Conservation (phyloP, 768 basidiomycete species). For the Mrakia blollopis region DNA sequence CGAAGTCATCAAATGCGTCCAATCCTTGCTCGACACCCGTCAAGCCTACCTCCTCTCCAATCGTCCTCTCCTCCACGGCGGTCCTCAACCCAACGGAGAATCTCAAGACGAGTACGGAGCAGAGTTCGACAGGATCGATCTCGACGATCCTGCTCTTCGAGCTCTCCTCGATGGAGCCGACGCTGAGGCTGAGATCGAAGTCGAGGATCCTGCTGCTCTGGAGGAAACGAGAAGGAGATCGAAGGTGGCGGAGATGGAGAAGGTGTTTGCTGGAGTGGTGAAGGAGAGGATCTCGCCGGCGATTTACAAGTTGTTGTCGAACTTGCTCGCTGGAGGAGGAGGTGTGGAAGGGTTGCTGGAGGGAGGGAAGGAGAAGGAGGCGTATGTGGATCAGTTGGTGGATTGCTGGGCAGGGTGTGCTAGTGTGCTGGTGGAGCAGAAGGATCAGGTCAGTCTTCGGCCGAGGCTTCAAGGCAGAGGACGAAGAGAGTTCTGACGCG, state of each 20-base stretch:
- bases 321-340: slow-evolving; percentile 55
- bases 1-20: slow-evolving; percentile 58
- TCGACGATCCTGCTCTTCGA: slow-evolving; percentile 21
- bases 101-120: slow-evolving; percentile 53
- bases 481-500: neutral
- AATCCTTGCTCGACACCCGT: slow-evolving; percentile 60
- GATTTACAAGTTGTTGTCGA: slow-evolving; percentile 56
- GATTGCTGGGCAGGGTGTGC: slow-evolving; percentile 72
- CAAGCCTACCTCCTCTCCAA: slow-evolving; percentile 49
- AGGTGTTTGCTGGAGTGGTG: slow-evolving; percentile 16
- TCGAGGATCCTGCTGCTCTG: neutral
- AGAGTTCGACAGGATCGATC: slow-evolving; percentile 57
- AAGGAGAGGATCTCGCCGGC: slow-evolving; percentile 48
- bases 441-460: slow-evolving; percentile 47
- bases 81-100: slow-evolving; percentile 48
- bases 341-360: slow-evolving; percentile 54
- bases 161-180: slow-evolving; percentile 60
- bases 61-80: slow-evolving; percentile 38
- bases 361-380: slow-evolving; percentile 43
- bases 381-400: slow-evolving; percentile 57
- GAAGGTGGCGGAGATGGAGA: slow-evolving; percentile 14
- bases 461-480: neutral
- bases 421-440: slow-evolving; percentile 56
- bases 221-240: neutral
- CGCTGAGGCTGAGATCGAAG: slow-evolving; percentile 25